phyloP scores from a whole-genome alignment of 345 rosid species.

The Citrus hindsii region DNA sequence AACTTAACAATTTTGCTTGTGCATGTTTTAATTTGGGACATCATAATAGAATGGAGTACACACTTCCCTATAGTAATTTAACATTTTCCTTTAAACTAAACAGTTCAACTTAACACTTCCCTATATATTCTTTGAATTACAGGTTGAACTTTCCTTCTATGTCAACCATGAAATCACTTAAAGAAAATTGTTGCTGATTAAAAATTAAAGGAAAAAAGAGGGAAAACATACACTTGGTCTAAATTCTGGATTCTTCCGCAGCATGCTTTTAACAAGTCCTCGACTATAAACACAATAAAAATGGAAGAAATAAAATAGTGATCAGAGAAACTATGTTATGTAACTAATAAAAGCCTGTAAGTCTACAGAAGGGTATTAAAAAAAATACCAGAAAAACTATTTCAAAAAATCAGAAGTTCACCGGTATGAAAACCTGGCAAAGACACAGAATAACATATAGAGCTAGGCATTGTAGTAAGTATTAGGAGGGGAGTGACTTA shows the following conservation, averaged over 20 bases:
- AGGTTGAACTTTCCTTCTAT: neutral
- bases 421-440: neutral
- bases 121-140: neutral
- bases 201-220: neutral
- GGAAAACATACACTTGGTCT: constrained; percentile 72
- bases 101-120: too few species aligned
- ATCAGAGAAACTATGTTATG: neutral
- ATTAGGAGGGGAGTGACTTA: constrained; percentile 33
- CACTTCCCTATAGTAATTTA: neutral
- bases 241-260: constrained; percentile 94
- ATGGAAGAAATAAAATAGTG: constrained; percentile 5
- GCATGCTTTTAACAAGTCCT: constrained; percentile 87
- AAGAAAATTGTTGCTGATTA: neutral
- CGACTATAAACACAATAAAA: constrained; percentile 56
- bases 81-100: neutral
- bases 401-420: neutral
- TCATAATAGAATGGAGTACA: neutral
- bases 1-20: neutral
- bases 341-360: neutral
- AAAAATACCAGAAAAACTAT: neutral
- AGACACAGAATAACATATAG: neutral
- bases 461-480: neutral
- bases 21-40: neutral
- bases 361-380: neutral
- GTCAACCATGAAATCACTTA: neutral